Evolutionary conservation across 148 eudicot species (phyloP).

Genomic region (Agrostemma githago): DNA sequence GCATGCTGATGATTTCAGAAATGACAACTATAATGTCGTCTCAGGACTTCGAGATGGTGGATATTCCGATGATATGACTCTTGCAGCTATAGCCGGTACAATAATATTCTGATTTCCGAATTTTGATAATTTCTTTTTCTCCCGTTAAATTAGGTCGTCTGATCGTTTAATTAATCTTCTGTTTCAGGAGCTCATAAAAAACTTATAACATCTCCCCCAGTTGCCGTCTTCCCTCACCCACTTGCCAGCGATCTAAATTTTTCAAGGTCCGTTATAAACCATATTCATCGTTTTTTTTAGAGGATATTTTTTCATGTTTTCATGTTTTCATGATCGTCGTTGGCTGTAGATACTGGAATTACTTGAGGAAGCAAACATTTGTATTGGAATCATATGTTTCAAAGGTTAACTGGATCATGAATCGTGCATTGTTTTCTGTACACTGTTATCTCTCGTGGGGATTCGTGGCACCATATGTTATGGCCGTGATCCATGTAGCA

Average conservation of each 20-base stretch:
- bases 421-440: constrained; percentile 75
- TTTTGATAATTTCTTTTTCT: background rate
- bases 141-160: constrained; percentile 1
- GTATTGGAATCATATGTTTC: constrained; percentile 89
- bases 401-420: constrained; percentile 82
- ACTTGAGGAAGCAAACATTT: constrained; percentile 97
- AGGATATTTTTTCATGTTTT: background rate
- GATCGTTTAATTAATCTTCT: constrained; percentile 5
- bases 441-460: constrained; percentile 99
- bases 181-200: constrained; percentile 81
- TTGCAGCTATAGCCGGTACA: constrained; percentile 93
- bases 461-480: constrained; percentile 79
- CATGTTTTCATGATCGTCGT: constrained; percentile 7
- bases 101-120: background rate
- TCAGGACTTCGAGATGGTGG: constrained; percentile 95
- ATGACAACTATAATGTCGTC: constrained; percentile 70
- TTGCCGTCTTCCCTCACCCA: constrained; percentile 98
- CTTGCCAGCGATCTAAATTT: constrained; percentile 92
- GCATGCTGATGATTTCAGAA: constrained; percentile 98
- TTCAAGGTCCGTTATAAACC: constrained; percentile 52
- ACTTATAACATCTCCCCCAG: constrained; percentile 90
- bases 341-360: constrained; percentile 84
- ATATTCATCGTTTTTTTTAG: background rate
- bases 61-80: constrained; percentile 99
- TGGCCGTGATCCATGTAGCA: constrained; percentile 77